Base-by-base conservation (phyloP, 2,329 filamentous ascomycete genomes). In the Aureobasidium melanogenum region DNA sequence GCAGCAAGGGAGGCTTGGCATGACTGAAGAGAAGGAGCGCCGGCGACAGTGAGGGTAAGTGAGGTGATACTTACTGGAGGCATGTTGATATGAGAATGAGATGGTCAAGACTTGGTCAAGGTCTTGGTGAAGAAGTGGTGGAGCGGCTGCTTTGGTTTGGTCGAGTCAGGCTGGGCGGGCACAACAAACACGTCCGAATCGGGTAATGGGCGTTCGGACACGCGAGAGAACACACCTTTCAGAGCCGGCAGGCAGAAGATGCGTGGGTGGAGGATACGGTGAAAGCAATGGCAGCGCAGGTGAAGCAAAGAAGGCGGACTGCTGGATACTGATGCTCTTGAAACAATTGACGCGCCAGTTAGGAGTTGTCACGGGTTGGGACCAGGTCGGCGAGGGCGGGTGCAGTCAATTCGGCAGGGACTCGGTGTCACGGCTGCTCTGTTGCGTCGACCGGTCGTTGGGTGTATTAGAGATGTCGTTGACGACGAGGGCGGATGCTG, bases 61-160 rank as follows among this genome's bases (percentile, higher is more conserved):
- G n/a, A 30, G 6, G 26, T 39, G 34, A 48, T 41, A 71, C 71
- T 62, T 69, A 73, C 72, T 62, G 71, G 70, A 70, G 72, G 72
- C 72, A 74, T 73, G 65, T 64, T 70, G 64, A 61, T 48, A 62
- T 43, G 57, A 58, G 52, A 24, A 50, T 62, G 60, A 36, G 44
- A 54, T 41, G 60, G 19, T 44, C 36, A 36, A 60, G 57, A 54
- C 38, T 38, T 46, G 60, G 48, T 64, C 39, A 61, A 30, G 26
- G 44, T 32, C 28, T 38, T 24, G 34, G 7, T 46, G 30, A 34
- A 50, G 61, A 44, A 47, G 43, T 61, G 41, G 59, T 47, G 47
- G 44, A 61, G 41, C 7, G 48, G 58, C 47, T 54, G 54, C 36
- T 61, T 50, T 34, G 47, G 48, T 36, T 22, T 38, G 39, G 38